Evolutionary conservation across 345 rosid species (phyloP).

Genomic region (Clarkia xantiana): DNA sequence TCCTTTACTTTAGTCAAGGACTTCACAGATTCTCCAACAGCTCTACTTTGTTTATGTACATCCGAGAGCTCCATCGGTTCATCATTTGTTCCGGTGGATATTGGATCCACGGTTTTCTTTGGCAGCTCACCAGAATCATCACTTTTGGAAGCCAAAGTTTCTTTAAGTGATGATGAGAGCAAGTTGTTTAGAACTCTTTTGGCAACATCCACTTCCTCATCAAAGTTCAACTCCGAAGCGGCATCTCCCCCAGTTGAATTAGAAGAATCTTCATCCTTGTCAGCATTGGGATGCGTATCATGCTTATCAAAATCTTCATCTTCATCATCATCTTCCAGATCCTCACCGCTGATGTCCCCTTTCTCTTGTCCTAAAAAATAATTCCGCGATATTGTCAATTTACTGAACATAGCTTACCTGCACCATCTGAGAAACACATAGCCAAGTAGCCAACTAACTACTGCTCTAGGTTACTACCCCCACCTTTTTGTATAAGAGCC

Average conservation of each 20-base stretch:
- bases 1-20: conserved; percentile 24
- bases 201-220: conserved; percentile 58
- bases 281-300: conserved; percentile 12
- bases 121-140: conserved; percentile 18
- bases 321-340: conserved; percentile 38
- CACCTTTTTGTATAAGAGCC: too few species aligned
- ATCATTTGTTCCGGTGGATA: conserved; percentile 14
- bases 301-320: conserved; percentile 18
- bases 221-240: conserved; percentile 37
- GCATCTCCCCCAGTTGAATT: conserved; percentile 21
- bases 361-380: conserved; percentile 32
- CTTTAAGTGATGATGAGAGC: conserved; percentile 32
- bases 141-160: conserved; percentile 16
- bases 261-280: conserved; percentile 15
- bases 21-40: conserved; percentile 19
- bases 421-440: too few species aligned
- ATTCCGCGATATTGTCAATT: background rate
- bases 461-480: too few species aligned
- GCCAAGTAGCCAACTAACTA: too few species aligned
- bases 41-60: conserved; percentile 17
- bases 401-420: too few species aligned
- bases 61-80: conserved; percentile 15
- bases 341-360: conserved; percentile 48
- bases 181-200: conserved; percentile 63
- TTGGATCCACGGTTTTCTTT: conserved; percentile 14